Base-by-base conservation (phyloP, 768 basidiomycete genomes). In the Lactarius trivialis region DNA sequence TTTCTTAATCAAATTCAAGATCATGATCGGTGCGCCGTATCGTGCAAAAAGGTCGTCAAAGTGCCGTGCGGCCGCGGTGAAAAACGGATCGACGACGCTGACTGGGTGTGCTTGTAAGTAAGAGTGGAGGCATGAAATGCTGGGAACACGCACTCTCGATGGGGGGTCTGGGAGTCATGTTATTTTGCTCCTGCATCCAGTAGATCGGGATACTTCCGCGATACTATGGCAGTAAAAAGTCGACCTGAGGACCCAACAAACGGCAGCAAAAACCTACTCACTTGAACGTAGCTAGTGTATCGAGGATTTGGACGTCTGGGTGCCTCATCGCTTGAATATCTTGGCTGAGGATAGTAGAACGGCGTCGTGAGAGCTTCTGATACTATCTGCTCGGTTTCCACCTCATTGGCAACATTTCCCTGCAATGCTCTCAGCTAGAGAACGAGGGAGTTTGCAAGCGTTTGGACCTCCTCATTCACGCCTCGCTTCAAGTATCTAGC, bases 341-440 rank as follows among this genome's bases (percentile, higher is more conserved):
- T 73, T 7, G 70, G 68, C 12, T 78, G 75, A 9, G 90, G 91
- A 66, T 81, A 88, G 71, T 93, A 92, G 71, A 97, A 95, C 0
- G 93, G 85, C 0, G 93, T 95, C 0, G 91, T 95, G 6, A 91
- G 71, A 0, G 91, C 89, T 70, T 96, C 94, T 8, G 88, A 89
- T 0, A 96, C 92, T 55, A 99, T 96, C 70, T 99, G 97, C 72
- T 99, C 97, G 0, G 94, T 97, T 75, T 99, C 97, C 2, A 99
- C 97, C 73, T 98, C 97, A 70, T 99, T 99, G 3, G 96, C 96
- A 11, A 98, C 96, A 71, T 95, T 93, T 3, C 97, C 97, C 93
- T 97, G 48, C 7, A 33, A 8, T 1, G 7, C 62, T 14, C 37
- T 55, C 34, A 55, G 53, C 48, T 26, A 34, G 7, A 3, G 19